Percentiles rank a stretch among this genome's conserved stretches.
These are phyloP conservation scores for Nicotiana tomentosiformis DNA, from an alignment of 257 asterid genomes.

Conservation along the genomic window DNA sequence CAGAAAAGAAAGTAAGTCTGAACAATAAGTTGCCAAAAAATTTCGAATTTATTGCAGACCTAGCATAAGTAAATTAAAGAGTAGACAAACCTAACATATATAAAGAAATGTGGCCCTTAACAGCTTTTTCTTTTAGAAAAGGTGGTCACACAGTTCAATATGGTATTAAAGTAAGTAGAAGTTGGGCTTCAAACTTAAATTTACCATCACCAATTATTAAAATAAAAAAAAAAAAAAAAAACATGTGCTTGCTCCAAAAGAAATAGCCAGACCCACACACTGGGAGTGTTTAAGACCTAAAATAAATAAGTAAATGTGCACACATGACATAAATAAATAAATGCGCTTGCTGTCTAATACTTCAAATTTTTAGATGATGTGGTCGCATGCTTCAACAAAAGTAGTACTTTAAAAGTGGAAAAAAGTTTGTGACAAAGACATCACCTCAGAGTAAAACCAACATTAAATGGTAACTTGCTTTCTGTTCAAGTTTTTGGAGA, in stretches of 20 bases:
- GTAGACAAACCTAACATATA: too few relatives aligned
- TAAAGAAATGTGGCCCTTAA: too few relatives aligned
- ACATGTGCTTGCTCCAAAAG: background rate
- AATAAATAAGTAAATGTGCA: background rate
- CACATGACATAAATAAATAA: background rate
- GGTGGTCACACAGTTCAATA: too few relatives aligned
- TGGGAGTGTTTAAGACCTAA: background rate
- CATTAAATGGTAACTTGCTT: background rate
- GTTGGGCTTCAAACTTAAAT: too few relatives aligned
- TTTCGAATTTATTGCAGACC: background rate
- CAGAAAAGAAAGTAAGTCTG: background rate
- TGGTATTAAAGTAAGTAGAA: too few relatives aligned
- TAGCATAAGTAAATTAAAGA: background rate
- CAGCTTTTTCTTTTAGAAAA: too few relatives aligned
- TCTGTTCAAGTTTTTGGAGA: background rate
- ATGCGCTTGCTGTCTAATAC: background rate
- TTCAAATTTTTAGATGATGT: background rate
- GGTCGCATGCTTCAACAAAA: background rate
- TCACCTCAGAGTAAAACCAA: background rate
- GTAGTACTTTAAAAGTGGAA: background rate
- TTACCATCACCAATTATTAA: background rate
- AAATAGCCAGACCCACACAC: background rate
- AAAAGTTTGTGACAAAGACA: background rate
- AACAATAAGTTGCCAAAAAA: background rate
- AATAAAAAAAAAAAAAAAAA: background rate